Base-by-base conservation (phyloP, 495 filamentous ascomycete genomes). In the Viridothelium virens region DNA sequence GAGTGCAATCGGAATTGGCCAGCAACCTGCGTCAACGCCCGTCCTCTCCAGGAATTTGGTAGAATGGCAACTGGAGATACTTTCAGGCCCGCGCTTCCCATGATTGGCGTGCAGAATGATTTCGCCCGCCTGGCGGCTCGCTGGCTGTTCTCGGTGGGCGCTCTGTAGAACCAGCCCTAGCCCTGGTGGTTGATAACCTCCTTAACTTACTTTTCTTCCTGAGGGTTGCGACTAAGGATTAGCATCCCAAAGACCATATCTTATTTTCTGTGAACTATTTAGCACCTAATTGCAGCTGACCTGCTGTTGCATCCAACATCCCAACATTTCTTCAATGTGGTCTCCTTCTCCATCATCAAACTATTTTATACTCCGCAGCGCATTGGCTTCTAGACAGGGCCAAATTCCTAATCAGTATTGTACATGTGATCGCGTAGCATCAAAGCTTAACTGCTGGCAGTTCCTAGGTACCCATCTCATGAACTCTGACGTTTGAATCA, bases 111-210 rank as follows among this genome's bases (percentile, higher is more conserved):
- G 48, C 94, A 98, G 78, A 90, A 96, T 76, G 94, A 97, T 80
- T 98, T 98, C 77, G 91, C 76, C 91, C 90, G 67, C 93, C 93
- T 36, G 90, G 87, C 72, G 94, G 94, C 63, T 85, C 90, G 56
- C 86, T 98, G 37, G 86, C 91, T 31, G 90, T 98, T 9, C 67
- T 82, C 70, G 81, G 80, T 62, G 93, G 88, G 64, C 88, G 91
- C 25, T 76, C n/a, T n/a, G n/a, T n/a, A n/a, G n/a, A n/a, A n/a
- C n/a, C n/a, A n/a, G n/a, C 82, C 64, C 84, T 94, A 48, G 82
- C 85, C 2, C 83, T 85, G 2, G 68, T 80, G 2, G 85, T 97
- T 76, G 96, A 97, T 79, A 67, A 74, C 37, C 86, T 97, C 62
- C 85, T 97, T 34, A 71, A 77, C 1, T 78, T 89, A 37, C 88